Percentiles rank a stretch among this genome's conserved stretches.
These are phyloP conservation scores for Paramecium tetraurelia DNA, from an alignment of 73 alveolate species.

Conservation along the genomic window DNA sequence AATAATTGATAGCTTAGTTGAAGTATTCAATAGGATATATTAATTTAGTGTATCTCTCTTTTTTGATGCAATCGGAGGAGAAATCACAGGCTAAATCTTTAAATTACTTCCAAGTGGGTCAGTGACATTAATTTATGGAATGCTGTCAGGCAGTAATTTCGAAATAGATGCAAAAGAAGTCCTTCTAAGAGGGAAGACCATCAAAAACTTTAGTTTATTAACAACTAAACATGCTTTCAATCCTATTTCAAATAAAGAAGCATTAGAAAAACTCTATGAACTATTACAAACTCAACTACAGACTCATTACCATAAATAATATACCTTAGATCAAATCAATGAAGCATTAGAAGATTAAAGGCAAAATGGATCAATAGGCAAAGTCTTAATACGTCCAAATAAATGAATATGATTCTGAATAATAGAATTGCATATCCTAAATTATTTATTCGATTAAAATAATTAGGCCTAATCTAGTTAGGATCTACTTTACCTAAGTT, in stretches of 20 bases:
- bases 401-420: not conserved
- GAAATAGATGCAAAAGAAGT: not conserved
- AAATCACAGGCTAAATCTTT: conserved; percentile 63
- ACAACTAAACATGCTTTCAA: not conserved
- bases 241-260: not conserved
- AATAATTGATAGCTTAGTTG: conserved; percentile 32
- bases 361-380: not conserved
- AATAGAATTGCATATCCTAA: too few species aligned
- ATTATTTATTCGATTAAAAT: too few species aligned
- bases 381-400: not conserved
- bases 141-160: conserved; percentile 17
- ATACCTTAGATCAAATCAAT: not conserved
- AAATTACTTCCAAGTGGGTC: conserved; percentile 67
- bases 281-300: not conserved
- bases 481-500: too few species aligned
- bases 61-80: conserved; percentile 79
- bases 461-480: too few species aligned
- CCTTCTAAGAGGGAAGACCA: not conserved
- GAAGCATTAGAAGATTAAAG: not conserved
- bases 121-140: conserved; percentile 66
- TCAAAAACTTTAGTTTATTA: conserved; percentile 34
- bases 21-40: conserved; percentile 27
- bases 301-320: not conserved
- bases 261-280: not conserved
- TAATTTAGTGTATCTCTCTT: conserved; percentile 64